phyloP scores from a whole-genome alignment of 2,329 filamentous ascomycete genomes.

The Alternaria rosae region DNA sequence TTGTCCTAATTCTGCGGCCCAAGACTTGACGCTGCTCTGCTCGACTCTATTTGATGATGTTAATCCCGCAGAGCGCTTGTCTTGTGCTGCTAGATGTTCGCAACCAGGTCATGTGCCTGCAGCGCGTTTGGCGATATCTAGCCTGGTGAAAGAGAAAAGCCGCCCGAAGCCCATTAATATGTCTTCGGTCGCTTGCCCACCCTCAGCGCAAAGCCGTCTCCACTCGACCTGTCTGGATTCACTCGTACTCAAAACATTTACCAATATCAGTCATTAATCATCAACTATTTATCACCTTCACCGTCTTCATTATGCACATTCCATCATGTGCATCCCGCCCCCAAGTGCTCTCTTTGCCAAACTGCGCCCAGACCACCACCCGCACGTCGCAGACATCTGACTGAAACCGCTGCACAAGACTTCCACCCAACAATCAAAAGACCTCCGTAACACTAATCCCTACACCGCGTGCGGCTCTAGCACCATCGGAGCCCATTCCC shows the following conservation, averaged over 20 bases:
- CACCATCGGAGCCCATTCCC: not conserved
- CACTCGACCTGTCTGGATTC: not conserved
- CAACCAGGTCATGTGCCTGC: constrained; percentile 11
- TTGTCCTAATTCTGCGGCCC: constrained; percentile 4
- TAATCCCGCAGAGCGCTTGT: constrained; percentile 13
- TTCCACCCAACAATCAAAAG: not conserved
- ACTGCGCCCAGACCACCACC: constrained; percentile 11
- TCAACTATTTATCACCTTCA: not conserved
- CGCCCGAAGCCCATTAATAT: constrained; percentile 37
- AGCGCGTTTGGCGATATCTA: constrained; percentile 19
- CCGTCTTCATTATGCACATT: not conserved
- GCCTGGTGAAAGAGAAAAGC: constrained; percentile 25
- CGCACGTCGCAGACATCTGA: constrained; percentile 17
- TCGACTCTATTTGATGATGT: not conserved
- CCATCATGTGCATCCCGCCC: not conserved
- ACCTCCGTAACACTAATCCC: not conserved
- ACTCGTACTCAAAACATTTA: not conserved
- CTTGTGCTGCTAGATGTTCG: constrained; percentile 23
- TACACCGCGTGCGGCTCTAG: constrained; percentile 8
- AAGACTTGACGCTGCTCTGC: not conserved
- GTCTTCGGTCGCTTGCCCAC: constrained; percentile 29
- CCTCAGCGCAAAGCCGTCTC: constrained; percentile 5
- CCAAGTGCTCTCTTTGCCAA: not conserved
- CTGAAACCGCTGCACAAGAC: constrained; percentile 15
- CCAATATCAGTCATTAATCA: not conserved